Conservation (phyloP, 2,329 filamentous ascomycete genomes). For the Sporothrix luriei region DNA sequence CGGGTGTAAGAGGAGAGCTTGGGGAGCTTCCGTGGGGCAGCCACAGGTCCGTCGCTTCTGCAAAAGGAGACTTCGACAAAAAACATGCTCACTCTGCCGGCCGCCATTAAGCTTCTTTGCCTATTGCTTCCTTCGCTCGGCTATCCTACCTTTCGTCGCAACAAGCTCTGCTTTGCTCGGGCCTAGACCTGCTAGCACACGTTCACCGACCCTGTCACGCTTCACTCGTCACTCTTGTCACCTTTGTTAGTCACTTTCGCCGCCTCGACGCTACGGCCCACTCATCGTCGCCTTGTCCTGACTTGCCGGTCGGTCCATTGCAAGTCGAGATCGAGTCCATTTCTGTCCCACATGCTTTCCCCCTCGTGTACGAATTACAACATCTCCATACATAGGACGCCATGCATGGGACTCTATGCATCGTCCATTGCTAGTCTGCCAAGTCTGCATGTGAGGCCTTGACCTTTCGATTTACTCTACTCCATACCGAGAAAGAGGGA, state of each 20-base stretch:
- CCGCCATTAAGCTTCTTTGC: neutral
- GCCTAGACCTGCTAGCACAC: neutral
- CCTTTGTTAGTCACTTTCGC: no score
- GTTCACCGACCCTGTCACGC: no score
- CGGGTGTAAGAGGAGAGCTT: slow-evolving; percentile 16
- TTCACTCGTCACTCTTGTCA: no score
- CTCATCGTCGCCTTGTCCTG: neutral
- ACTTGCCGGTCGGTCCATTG: neutral
- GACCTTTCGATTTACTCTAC: neutral
- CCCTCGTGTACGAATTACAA: neutral
- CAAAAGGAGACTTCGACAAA: slow-evolving; percentile 11
- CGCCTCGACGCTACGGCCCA: no score
- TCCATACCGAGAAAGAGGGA: neutral
- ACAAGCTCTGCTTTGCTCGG: no score
- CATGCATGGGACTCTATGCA: no score
- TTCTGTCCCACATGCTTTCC: neutral
- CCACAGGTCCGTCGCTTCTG: neutral
- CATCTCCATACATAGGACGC: no score
- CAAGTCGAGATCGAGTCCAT: neutral
- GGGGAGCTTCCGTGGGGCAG: neutral
- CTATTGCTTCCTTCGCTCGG: neutral
- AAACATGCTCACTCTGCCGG: slow-evolving; percentile 26
- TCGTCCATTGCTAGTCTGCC: neutral
- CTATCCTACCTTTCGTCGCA: neutral
- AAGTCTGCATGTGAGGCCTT: neutral